Evolutionary conservation across 805 yeast species (phyloP), one percentile per base, ranked within the genome.

Genomic region (Candida tammaniensis): DNA sequence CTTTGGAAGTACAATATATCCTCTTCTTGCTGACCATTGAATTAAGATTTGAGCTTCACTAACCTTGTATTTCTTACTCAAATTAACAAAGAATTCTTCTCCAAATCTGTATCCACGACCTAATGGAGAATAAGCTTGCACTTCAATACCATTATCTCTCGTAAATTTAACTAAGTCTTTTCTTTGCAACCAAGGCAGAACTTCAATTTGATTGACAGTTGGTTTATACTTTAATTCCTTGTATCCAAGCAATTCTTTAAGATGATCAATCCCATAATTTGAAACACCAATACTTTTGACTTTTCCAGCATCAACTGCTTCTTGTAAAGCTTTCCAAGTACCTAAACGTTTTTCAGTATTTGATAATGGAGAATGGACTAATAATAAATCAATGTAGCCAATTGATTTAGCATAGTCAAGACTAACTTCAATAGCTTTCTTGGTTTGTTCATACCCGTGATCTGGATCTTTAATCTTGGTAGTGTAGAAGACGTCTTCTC

Each of bases 71-170:
- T 68, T 70, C 25, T 66, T 51, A 23, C 81, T 77, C 40, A 83
- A 64, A 20, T 50, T 55, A 15, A 58, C 49, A 32, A 84, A 64
- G 31, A 59, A 71, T 1, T 78, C 74, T 54, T 82, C 84, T 27
- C 68, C 54, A 28, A 80, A 33, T 23, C 15, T 33, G 3, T 17
- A 4, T 8, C 27, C 36, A 16, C 73, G 72, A 2, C 82, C 79
- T 49, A 88, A 70, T 5, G 96, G 96, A 8, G 93, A 79, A 59
- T 74, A 88, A 1, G 94, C 89, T 54, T 84, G 86, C 9, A 81
- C 74, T 5, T 66, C 59, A 24, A 88, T 72, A 28, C 69, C 77
- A 38, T 80, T 58, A 10, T 65, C 50, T 21, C 68, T 64, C 52
- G 83, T 79, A 57, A 63, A 82, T 33, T 52, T 51, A 43, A 82